A percentile compares a stretch with the other conserved stretches of the same genome.
Evolutionary conservation across 306 rosid species (phyloP).

Genomic region (Prunus mira): DNA sequence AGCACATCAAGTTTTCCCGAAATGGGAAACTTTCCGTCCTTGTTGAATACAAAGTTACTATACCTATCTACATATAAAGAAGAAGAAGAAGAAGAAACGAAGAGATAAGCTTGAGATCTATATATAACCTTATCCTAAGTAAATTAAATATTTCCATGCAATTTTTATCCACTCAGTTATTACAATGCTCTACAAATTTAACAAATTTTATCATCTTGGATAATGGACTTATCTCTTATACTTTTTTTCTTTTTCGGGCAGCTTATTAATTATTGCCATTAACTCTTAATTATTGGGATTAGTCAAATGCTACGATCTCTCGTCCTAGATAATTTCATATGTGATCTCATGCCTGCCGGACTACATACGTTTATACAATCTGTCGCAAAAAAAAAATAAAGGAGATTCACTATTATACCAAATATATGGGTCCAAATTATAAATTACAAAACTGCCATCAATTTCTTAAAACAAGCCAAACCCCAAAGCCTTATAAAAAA

Average conservation of each 20-base stretch:
- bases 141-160: neutral
- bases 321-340: neutral
- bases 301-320: conserved; percentile 2
- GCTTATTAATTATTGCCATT: neutral
- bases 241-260: neutral
- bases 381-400: too few relatives aligned
- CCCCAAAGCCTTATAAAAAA: too few relatives aligned
- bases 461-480: too few relatives aligned
- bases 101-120: neutral
- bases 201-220: neutral
- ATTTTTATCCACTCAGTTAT: conserved; percentile 4
- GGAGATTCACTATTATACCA: too few relatives aligned
- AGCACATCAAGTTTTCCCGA: neutral
- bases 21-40: conserved; percentile 2
- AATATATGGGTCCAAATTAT: too few relatives aligned
- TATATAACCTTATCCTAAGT: neutral
- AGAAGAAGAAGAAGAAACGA: neutral
- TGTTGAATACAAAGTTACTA: neutral
- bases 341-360: neutral
- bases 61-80: neutral
- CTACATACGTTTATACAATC: neutral
- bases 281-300: neutral
- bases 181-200: neutral
- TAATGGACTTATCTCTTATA: neutral
- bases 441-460: too few relatives aligned